Conservation (phyloP, 1,284 basidiomycete genomes). For the Ustilago lituana region DNA sequence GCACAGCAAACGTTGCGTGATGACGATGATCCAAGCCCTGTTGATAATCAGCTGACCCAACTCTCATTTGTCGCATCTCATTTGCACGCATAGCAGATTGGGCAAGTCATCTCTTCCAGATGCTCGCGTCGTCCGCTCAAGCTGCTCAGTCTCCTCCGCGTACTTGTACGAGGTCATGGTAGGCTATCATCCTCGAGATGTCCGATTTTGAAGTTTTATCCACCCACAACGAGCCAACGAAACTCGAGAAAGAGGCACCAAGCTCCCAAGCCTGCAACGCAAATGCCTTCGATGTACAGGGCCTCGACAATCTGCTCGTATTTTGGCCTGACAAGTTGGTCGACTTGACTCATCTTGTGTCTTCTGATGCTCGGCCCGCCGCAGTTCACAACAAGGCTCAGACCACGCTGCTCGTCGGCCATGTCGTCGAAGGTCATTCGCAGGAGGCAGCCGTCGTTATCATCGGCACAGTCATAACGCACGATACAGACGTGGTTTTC, state of each 20-base stretch:
- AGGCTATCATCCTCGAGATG: constrained; percentile 18
- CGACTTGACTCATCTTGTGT: constrained; percentile 3
- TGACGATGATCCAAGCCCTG: neutral
- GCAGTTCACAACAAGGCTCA: neutral
- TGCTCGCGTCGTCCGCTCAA: constrained; percentile 13
- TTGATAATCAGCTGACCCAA: constrained; percentile 8
- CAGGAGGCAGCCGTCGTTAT: constrained; percentile 29
- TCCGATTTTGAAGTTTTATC: constrained; percentile 26
- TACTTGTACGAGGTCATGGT: constrained; percentile 44
- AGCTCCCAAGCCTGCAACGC: no score
- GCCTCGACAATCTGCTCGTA: constrained; percentile 27
- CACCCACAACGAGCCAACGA: neutral
- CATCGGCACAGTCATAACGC: constrained; percentile 4
- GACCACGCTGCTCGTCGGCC: constrained; percentile 15
- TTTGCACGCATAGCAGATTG: constrained; percentile 8
- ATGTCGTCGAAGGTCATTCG: constrained; percentile 10
- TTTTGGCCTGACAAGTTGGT: constrained; percentile 40
- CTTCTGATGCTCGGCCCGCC: neutral
- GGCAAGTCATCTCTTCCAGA: constrained; percentile 8
- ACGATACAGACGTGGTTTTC: neutral
- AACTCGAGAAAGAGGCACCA: constrained; percentile 1
- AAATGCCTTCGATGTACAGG: neutral
- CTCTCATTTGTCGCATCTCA: neutral
- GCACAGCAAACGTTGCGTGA: no score
- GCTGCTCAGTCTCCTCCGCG: constrained; percentile 28